Base-by-base conservation (phyloP, 1,139 yeast genomes). In the Taiozyma sp. region DNA sequence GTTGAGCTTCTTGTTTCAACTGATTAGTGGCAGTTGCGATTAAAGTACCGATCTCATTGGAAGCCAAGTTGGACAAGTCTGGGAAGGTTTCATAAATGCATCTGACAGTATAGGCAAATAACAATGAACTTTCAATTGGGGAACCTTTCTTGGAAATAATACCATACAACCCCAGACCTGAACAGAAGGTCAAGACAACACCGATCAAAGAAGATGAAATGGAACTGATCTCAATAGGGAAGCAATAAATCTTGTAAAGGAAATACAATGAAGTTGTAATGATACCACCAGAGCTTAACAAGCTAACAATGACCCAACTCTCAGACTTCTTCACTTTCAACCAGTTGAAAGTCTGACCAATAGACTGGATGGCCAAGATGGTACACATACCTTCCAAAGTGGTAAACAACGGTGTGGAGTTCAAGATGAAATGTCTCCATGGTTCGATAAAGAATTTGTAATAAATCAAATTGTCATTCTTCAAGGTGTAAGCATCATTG, bases 341-440 rank as follows among this genome's bases (percentile, higher is more conserved):
- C 87, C 93, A 86, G 55, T 80, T 78, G 50, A 89, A 78, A 9
- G 89, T 81, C 65, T 90, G 93, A 8, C 98, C 97, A 43, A 88
- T 78, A 9, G 96, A 91, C 70, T 93, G 99, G 55, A 93, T 89
- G 30, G 91, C 84, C 52, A 93, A 73, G 43, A 93, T 78, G 0
- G 97, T 84, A 70, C 97, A 93, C 62, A 93, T 86, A 1, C 99
- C 99, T 71, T 93, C 99, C 51, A 91, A 71, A 16, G 91, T 76
- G 1, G 97, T 88, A 69, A 93, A 92, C 46, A 88, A 73, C 0
- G 97, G 95, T 1, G 99, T 93, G 8, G 96, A 81, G 65, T 89
- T 88, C 46, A 83, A 76, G 45, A 93, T 73, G 45, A 87, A 70
- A 51, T 78, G 66, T 57, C 80, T 79, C 98, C 98, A 92, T 6